Conservation (phyloP, 306 rosid species). For the Lathyrus sativus region DNA sequence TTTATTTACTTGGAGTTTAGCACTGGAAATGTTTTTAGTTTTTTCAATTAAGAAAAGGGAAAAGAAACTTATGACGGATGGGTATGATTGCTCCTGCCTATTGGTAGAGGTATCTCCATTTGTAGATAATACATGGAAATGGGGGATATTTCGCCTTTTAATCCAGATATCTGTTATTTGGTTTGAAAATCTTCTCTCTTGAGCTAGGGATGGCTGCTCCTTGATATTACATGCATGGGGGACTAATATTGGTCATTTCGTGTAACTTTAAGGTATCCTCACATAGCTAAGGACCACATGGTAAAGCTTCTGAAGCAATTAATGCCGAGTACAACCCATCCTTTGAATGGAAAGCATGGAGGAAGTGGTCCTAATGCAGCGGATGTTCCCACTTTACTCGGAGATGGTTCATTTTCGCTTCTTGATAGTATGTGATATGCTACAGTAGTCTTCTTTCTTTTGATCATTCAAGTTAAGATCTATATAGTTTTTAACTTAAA, state of each 20-base stretch:
- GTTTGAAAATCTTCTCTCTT: neutral
- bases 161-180: slow-evolving; percentile 28
- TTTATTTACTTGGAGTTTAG: slow-evolving; percentile 22
- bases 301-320: slow-evolving; percentile 84
- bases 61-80: slow-evolving; percentile 9
- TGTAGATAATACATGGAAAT: slow-evolving; percentile 22
- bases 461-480: slow-evolving; percentile 31
- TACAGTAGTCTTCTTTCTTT: slow-evolving; percentile 39
- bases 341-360: slow-evolving; percentile 55
- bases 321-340: slow-evolving; percentile 53
- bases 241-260: slow-evolving; percentile 39
- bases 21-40: neutral
- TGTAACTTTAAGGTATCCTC: slow-evolving; percentile 70
- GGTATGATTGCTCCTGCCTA: slow-evolving; percentile 6
- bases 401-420: slow-evolving; percentile 85
- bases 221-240: slow-evolving; percentile 11
- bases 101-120: slow-evolving; percentile 11
- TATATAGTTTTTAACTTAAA: slow-evolving; percentile 10
- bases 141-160: slow-evolving; percentile 17
- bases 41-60: neutral
- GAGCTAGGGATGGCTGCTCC: slow-evolving; percentile 24
- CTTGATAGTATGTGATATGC: slow-evolving; percentile 65
- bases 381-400: slow-evolving; percentile 89
- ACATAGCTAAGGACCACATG: slow-evolving; percentile 77
- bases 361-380: slow-evolving; percentile 73